These are phyloP conservation scores for Fusarium paranaense DNA, from an alignment of 2,329 filamentous ascomycete species.

Conservation along the genomic window DNA sequence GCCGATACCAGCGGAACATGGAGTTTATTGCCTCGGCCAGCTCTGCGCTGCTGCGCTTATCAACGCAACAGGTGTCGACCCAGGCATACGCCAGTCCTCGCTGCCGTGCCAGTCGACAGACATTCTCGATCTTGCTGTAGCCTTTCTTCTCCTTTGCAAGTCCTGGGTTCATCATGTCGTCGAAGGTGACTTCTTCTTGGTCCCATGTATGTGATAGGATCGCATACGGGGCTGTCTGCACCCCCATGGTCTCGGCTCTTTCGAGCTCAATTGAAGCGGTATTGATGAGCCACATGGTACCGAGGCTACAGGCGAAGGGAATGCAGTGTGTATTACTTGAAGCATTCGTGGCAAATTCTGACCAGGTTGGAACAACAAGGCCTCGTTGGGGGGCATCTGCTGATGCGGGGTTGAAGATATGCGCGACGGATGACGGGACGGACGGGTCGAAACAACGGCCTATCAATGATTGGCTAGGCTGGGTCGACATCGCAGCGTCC, in stretches of 20 bases:
- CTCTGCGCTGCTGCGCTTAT: background rate
- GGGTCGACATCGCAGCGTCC: too few relatives aligned
- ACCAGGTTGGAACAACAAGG: too few relatives aligned
- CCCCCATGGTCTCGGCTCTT: background rate
- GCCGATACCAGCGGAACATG: background rate
- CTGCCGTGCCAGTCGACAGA: background rate
- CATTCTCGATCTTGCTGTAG: background rate
- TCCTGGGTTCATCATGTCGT: background rate
- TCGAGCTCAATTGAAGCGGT: background rate
- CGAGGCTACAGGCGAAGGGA: too few relatives aligned
- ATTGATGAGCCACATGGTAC: background rate
- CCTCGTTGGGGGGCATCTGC: too few relatives aligned
- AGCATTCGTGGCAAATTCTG: too few relatives aligned
- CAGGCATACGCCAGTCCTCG: background rate
- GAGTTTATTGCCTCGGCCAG: background rate
- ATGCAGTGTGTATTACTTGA: too few relatives aligned
- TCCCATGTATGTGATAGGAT: background rate
- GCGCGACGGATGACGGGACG: too few relatives aligned
- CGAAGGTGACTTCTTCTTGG: background rate
- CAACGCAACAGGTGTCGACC: background rate
- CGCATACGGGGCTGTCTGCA: background rate
- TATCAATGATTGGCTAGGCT: too few relatives aligned
- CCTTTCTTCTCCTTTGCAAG: background rate
- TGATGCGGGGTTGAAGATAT: too few relatives aligned
- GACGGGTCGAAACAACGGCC: too few relatives aligned